Evolutionary conservation across 2,329 filamentous ascomycete genomes (phyloP).

Genomic region (Exophiala oligosperma): DNA sequence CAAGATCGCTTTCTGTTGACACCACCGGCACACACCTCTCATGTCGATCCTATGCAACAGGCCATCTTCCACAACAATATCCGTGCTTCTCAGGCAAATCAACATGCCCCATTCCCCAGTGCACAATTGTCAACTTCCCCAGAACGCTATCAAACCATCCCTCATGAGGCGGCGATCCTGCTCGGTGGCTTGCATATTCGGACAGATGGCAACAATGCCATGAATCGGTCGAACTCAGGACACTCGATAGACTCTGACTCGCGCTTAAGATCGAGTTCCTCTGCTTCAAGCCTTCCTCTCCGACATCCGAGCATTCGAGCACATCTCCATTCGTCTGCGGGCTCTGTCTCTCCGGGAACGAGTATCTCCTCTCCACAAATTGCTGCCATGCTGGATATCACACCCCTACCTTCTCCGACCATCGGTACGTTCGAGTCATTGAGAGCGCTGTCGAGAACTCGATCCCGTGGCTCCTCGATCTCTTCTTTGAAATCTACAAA

Average conservation of each 20-base stretch:
- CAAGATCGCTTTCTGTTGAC: constrained; percentile 22
- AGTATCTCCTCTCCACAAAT: constrained; percentile 72
- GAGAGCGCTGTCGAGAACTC: constrained; percentile 51
- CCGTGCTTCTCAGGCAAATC: constrained; percentile 16
- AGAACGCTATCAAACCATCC: background rate
- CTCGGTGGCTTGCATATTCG: constrained; percentile 28
- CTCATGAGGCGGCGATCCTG: constrained; percentile 21
- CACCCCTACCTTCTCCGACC: constrained; percentile 75
- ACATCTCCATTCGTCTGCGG: constrained; percentile 42
- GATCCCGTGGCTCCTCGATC: constrained; percentile 43
- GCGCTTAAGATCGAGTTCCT: constrained; percentile 41
- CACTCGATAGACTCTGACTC: constrained; percentile 32
- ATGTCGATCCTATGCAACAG: constrained; percentile 18
- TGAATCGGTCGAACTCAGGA: constrained; percentile 18
- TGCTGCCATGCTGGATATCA: constrained; percentile 74
- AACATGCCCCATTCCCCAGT: constrained; percentile 23
- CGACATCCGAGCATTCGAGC: constrained; percentile 47
- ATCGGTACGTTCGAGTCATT: constrained; percentile 68
- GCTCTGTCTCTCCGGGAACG: constrained; percentile 61
- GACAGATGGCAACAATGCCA: constrained; percentile 23
- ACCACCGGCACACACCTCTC: constrained; percentile 14
- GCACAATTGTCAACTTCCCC: constrained; percentile 11
- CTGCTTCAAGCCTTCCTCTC: constrained; percentile 43
- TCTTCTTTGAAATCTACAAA: constrained; percentile 42
- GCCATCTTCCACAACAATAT: constrained; percentile 13